Percentiles rank a stretch among this genome's conserved stretches.
Conservation (phyloP, 2,329 filamentous ascomycete species). For the Arthroderma uncinatum region DNA sequence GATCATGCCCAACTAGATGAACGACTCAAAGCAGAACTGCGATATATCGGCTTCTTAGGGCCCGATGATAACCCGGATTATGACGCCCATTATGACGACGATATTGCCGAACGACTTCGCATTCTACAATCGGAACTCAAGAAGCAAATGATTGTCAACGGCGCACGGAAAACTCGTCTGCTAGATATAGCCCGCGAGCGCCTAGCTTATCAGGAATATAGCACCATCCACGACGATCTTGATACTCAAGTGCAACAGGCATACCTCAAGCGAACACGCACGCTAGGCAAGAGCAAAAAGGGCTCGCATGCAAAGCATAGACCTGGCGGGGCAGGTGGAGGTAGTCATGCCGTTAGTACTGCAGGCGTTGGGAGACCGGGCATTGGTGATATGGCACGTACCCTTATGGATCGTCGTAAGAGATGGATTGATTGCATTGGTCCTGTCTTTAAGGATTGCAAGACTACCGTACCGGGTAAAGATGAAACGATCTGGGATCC, state of each 20-base stretch:
- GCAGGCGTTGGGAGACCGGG: conserved; percentile 40
- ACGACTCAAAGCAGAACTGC: conserved; percentile 79
- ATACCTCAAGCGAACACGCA: conserved; percentile 89
- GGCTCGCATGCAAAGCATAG: conserved; percentile 52
- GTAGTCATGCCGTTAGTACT: conserved; percentile 44
- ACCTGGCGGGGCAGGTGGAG: conserved; percentile 59
- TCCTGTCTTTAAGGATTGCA: conserved; percentile 77
- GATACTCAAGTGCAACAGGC: conserved; percentile 90
- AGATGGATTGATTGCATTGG: conserved; percentile 89
- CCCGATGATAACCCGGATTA: conserved; percentile 63
- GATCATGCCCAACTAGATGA: conserved; percentile 84
- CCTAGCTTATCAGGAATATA: conserved; percentile 94
- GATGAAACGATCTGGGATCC: conserved; percentile 66
- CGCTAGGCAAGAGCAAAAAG: conserved; percentile 88
- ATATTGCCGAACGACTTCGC: conserved; percentile 80
- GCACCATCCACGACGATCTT: conserved; percentile 90
- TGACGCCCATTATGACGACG: conserved; percentile 83
- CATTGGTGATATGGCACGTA: conserved; percentile 83
- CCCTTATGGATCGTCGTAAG: conserved; percentile 78
- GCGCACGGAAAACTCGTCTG: conserved; percentile 75
- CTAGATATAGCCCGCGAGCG: conserved; percentile 80
- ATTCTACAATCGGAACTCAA: conserved; percentile 72
- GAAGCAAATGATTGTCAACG: conserved; percentile 75
- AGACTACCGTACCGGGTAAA: conserved; percentile 57
- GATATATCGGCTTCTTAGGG: conserved; percentile 77